Evolutionary conservation across 257 asterid species (phyloP).

Genomic region (Solanum okadae): DNA sequence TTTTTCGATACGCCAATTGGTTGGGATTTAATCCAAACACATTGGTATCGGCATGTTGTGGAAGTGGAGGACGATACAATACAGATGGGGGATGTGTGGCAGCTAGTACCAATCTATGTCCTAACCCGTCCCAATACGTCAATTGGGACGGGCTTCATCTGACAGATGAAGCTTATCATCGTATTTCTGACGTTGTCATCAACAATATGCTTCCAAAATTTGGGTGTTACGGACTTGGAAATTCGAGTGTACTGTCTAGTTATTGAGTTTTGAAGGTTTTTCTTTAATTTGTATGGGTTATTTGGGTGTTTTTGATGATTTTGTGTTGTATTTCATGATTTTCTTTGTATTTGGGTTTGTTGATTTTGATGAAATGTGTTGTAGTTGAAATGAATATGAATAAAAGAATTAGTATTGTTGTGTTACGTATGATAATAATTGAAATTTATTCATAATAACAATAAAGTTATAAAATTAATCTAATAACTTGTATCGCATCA

Average conservation of each 20-base stretch:
- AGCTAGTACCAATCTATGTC: neutral
- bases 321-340: too few species aligned
- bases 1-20: neutral
- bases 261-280: neutral
- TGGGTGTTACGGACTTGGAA: neutral
- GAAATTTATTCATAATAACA: too few species aligned
- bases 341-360: too few species aligned
- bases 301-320: too few species aligned
- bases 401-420: too few species aligned
- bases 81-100: neutral
- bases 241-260: neutral
- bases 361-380: too few species aligned
- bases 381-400: too few species aligned
- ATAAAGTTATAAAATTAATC: too few species aligned
- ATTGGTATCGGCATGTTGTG: neutral
- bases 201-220: neutral
- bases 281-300: neutral
- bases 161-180: neutral
- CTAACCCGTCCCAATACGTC: neutral
- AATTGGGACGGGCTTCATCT: neutral
- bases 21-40: neutral
- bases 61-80: neutral
- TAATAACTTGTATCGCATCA: too few species aligned
- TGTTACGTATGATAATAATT: too few species aligned
- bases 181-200: neutral